These are phyloP conservation scores for Parafenestella ontariensis DNA, from an alignment of 2,329 filamentous ascomycete genomes.

Conservation along the genomic window DNA sequence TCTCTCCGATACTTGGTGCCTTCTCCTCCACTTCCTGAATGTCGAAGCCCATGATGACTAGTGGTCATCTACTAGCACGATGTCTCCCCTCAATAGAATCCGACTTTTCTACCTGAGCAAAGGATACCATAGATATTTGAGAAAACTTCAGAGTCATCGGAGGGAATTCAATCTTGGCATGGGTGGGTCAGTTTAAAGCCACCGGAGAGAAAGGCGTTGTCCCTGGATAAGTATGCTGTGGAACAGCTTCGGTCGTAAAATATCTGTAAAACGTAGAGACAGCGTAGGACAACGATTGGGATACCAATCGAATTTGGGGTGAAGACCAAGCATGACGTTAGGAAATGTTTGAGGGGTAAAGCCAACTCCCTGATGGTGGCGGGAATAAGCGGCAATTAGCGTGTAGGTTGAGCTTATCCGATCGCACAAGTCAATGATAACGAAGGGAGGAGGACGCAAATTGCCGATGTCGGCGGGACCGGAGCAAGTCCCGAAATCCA, in stretches of 20 bases:
- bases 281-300: neutral
- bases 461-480: neutral
- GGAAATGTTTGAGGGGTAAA: slow-evolving; percentile 7
- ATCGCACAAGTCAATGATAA: neutral
- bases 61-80: neutral
- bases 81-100: neutral
- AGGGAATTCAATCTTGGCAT: neutral
- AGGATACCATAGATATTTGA: too few relatives aligned
- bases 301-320: neutral
- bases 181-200: neutral
- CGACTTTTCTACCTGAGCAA: too few relatives aligned
- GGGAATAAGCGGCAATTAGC: slow-evolving; percentile 18
- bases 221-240: too few relatives aligned
- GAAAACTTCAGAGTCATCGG: neutral
- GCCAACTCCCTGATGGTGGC: neutral
- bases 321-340: slow-evolving; percentile 2
- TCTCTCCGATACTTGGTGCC: slow-evolving; percentile 10
- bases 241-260: neutral
- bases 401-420: neutral
- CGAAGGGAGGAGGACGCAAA: neutral
- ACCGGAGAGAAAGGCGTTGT: neutral
- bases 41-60: neutral
- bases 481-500: neutral
- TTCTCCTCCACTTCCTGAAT: neutral
- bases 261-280: neutral